Evolutionary conservation across 2,329 filamentous ascomycete species (phyloP), one percentile per base, ranked within the genome.

Genomic region (Aspergillus puulaauensis): DNA sequence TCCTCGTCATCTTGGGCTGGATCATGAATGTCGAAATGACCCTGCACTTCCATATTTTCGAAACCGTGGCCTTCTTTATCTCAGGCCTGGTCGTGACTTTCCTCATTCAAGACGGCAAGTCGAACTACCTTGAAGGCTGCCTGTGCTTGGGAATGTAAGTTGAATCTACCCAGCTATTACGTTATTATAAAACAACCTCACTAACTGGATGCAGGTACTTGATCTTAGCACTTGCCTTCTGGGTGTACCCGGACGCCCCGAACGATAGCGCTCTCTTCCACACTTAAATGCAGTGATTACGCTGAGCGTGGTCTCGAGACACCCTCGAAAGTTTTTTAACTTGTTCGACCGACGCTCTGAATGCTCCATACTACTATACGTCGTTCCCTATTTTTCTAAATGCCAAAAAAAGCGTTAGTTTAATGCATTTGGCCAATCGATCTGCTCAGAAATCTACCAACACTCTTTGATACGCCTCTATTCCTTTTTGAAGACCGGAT

Each of bases 71-170:
- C 1, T 92, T 92, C 73, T 90, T 89, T 56, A 80, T 92, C 53
- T 89, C 87, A 9, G 88, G 90, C 2, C 75, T 92, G 43, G 88
- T 92, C 33, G 89, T 91, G 35, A 90, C 77, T 8, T 56, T 92
- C 86, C 74, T 89, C 3, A 88, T 93, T 44, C 87, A 90, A 70
- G 90, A 93, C 68, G 90, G 90, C 68, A 90, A 90, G 74, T 90
- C 87, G 14, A 95, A 93, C 74, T 93, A 93, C 66, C 83, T 93
- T 21, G 90, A 93, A 73, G 90, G 90, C 45, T 88, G 88, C 48
- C 89, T 93, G 85, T 82, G 86, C 56, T 64, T 83, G 60, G 81
- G 81, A 69, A 78, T 82, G 80, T 82, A 76, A 60, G 75, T 79
- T 37, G 35, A 37, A 37, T 50, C 14, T 58, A n/a, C 15, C 9